Conservation (phyloP, 2,329 filamentous ascomycete genomes). For the Daldinia sp. region DNA sequence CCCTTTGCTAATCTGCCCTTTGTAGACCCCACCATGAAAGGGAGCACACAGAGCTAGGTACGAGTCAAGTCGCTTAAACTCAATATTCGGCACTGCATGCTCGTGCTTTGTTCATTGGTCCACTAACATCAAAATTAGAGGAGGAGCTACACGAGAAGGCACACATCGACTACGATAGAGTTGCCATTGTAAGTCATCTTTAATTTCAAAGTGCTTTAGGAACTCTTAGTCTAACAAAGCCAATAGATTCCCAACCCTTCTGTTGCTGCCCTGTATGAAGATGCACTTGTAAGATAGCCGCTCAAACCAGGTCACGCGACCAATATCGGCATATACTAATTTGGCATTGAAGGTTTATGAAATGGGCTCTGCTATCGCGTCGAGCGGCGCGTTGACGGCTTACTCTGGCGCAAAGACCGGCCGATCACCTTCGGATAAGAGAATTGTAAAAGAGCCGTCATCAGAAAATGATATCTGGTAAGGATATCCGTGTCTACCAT, state of each 20-base stretch:
- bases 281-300: conserved; percentile 78
- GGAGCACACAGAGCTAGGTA: conserved; percentile 92
- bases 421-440: conserved; percentile 96
- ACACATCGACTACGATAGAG: conserved; percentile 98
- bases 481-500: conserved; percentile 39
- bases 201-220: conserved; percentile 9
- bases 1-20: conserved; percentile 47
- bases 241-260: conserved; percentile 85
- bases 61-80: conserved; percentile 38
- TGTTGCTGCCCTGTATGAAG: conserved; percentile 96
- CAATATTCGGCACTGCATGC: conserved; percentile 5
- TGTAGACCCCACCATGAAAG: conserved; percentile 73
- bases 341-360: conserved; percentile 75
- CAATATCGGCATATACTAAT: conserved; percentile 40
- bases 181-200: conserved; percentile 83
- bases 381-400: conserved; percentile 91
- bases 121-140: conserved; percentile 60
- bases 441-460: conserved; percentile 89
- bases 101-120: conserved; percentile 8
- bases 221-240: conserved; percentile 38
- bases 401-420: conserved; percentile 99
- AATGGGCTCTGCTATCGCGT: conserved; percentile 96
- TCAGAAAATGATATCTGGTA: conserved; percentile 94
- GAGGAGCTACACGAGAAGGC: conserved; percentile 97
- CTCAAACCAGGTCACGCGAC: conserved; percentile 29